A percentile compares a stretch with the other conserved stretches of the same genome.
Evolutionary conservation across 2,329 filamentous ascomycete genomes (phyloP).

Genomic region (Coleophoma cylindrospora): DNA sequence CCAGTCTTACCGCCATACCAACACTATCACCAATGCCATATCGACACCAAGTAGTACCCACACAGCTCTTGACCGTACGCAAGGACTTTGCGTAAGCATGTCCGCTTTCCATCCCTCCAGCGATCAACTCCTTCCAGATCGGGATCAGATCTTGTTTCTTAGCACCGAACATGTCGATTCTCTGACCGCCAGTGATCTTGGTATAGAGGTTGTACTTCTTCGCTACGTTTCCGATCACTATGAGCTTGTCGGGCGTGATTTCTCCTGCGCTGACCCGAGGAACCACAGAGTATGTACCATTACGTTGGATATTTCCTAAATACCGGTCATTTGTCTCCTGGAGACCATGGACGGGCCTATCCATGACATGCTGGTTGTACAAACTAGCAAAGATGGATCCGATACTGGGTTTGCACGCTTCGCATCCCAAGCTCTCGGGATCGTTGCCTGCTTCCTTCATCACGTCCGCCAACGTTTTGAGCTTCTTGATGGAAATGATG

Average conservation of each 20-base stretch:
- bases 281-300: slow-evolving; percentile 86
- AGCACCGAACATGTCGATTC: slow-evolving; percentile 90
- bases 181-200: slow-evolving; percentile 88
- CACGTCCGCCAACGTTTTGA: slow-evolving; percentile 67
- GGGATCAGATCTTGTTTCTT: slow-evolving; percentile 78
- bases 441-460: slow-evolving; percentile 76
- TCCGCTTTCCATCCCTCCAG: slow-evolving; percentile 84
- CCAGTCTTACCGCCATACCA: slow-evolving; percentile 80
- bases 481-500: slow-evolving; percentile 76
- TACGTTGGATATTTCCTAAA: slow-evolving; percentile 83
- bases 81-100: slow-evolving; percentile 89
- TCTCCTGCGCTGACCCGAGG: slow-evolving; percentile 80
- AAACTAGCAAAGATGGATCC: slow-evolving; percentile 76
- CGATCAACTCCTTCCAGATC: slow-evolving; percentile 78
- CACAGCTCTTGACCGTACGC: slow-evolving; percentile 86
- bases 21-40: slow-evolving; percentile 88
- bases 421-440: slow-evolving; percentile 70
- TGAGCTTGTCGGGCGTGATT: slow-evolving; percentile 81
- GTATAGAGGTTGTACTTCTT: slow-evolving; percentile 82
- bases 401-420: slow-evolving; percentile 79
- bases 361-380: slow-evolving; percentile 81
- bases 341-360: slow-evolving; percentile 63
- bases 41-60: slow-evolving; percentile 86
- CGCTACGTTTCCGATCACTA: slow-evolving; percentile 77
- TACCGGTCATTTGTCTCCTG: slow-evolving; percentile 91